These are phyloP conservation scores for Ehretia macrophylla DNA, from an alignment of 257 asterid genomes.

Conservation along the genomic window DNA sequence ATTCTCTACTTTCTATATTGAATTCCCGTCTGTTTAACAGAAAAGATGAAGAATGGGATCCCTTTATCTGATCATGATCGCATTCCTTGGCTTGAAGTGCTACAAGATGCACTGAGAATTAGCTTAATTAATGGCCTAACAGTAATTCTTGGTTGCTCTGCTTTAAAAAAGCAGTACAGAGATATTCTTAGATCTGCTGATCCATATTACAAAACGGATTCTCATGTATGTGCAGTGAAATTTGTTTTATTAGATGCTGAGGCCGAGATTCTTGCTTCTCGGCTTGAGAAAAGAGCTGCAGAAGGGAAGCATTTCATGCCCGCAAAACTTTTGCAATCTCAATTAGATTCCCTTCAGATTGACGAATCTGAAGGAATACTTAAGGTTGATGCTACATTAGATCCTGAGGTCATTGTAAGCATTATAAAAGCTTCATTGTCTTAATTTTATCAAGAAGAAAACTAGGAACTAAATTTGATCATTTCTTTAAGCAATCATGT, in stretches of 20 bases:
- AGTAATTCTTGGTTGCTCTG: constrained; percentile 50
- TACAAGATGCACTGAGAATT: constrained; percentile 37
- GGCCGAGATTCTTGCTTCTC: constrained; percentile 53
- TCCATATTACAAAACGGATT: constrained; percentile 35
- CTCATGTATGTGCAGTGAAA: constrained; percentile 30
- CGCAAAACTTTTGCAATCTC: constrained; percentile 67
- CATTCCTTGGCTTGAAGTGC: constrained; percentile 75
- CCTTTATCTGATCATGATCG: constrained; percentile 78
- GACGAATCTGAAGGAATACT: constrained; percentile 76
- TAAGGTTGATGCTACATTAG: constrained; percentile 63
- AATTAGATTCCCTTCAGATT: constrained; percentile 66
- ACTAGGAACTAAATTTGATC: too few relatives aligned
- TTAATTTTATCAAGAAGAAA: too few relatives aligned
- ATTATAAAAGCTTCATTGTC: constrained; percentile 27
- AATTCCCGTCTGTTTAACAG: constrained; percentile 8
- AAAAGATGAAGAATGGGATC: constrained; percentile 46
- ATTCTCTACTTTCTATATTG: neutral
- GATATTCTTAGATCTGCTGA: constrained; percentile 80
- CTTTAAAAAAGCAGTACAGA: constrained; percentile 69
- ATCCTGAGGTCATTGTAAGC: constrained; percentile 48
- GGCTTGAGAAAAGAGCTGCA: constrained; percentile 58
- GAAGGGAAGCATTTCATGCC: constrained; percentile 90
- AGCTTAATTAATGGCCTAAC: constrained; percentile 32
- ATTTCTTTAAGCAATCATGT: too few relatives aligned
- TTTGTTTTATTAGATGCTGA: constrained; percentile 58